These are phyloP conservation scores for Hyaloscypha hepaticicola DNA, from an alignment of 495 filamentous ascomycete genomes.

Conservation along the genomic window DNA sequence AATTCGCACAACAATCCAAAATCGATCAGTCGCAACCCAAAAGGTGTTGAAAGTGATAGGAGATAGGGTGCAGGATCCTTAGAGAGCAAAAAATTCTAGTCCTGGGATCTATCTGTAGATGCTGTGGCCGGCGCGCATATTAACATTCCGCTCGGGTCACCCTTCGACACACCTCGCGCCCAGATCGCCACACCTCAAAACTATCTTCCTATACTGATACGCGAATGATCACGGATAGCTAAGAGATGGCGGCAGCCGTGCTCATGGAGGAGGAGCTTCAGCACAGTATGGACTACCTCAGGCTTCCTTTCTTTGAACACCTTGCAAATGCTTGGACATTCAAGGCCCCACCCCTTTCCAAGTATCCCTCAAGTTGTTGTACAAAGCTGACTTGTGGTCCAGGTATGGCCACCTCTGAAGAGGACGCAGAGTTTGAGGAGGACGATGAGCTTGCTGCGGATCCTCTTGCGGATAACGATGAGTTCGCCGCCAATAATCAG, in stretches of 20 bases:
- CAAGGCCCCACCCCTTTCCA: neutral
- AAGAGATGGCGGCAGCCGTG: slow-evolving; percentile 32
- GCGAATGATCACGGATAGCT: slow-evolving; percentile 27
- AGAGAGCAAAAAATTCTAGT: neutral
- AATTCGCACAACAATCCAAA: neutral
- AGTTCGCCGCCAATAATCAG: slow-evolving; percentile 35
- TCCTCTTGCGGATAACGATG: slow-evolving; percentile 42
- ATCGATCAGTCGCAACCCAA: neutral
- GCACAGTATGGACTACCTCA: slow-evolving; percentile 9
- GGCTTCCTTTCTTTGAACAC: neutral
- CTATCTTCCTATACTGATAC: neutral
- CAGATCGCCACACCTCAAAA: neutral
- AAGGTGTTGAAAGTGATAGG: neutral
- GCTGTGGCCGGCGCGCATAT: slow-evolving; percentile 8
- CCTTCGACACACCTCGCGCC: neutral
- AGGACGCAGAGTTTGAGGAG: slow-evolving; percentile 51
- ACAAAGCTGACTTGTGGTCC: neutral
- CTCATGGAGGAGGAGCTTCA: slow-evolving; percentile 32
- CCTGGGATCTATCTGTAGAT: neutral
- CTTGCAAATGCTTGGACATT: neutral
- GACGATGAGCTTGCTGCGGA: slow-evolving; percentile 53
- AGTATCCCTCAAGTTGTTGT: neutral
- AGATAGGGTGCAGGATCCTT: neutral
- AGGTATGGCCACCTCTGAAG: slow-evolving; percentile 31
- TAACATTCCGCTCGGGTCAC: neutral